Conservation (phyloP, 2,329 filamentous ascomycete genomes). For the Sphaerostilbella broomeana region DNA sequence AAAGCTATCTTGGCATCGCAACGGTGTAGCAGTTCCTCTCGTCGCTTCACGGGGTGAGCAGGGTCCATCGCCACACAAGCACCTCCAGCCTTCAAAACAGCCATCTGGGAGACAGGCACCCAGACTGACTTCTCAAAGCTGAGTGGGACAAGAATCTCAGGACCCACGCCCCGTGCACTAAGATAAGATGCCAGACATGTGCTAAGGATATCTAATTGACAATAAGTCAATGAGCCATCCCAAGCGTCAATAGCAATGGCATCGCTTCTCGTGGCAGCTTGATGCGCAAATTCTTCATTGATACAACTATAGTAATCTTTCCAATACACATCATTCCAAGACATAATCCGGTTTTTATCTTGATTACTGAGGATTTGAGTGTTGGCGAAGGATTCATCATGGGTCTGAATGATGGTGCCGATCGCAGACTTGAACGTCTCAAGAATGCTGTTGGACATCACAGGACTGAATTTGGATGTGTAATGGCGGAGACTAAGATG, state of each 20-base stretch:
- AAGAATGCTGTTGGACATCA: no score
- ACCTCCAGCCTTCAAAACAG: conserved; percentile 15
- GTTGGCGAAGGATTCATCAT: no score
- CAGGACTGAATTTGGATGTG: no score
- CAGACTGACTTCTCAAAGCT: conserved; percentile 16
- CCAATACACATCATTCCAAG: no score
- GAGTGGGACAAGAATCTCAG: conserved; percentile 12
- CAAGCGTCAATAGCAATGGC: conserved; percentile 4
- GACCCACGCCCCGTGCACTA: conserved; percentile 4
- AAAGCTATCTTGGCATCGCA: neutral
- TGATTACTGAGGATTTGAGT: no score
- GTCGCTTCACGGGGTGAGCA: neutral
- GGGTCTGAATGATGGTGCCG: no score
- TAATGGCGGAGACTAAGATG: no score
- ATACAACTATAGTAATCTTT: no score
- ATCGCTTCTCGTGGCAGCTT: no score
- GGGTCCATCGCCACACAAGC: conserved; percentile 16
- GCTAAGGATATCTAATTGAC: neutral
- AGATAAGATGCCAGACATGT: conserved; percentile 4
- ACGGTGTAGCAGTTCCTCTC: neutral
- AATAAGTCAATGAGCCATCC: conserved; percentile 11
- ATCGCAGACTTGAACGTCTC: no score
- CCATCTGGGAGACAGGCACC: conserved; percentile 14
- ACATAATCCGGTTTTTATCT: no score
- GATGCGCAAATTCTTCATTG: no score